Evolutionary conservation across 163 green algal species (phyloP).

Genomic region (Botryococcus braunii): DNA sequence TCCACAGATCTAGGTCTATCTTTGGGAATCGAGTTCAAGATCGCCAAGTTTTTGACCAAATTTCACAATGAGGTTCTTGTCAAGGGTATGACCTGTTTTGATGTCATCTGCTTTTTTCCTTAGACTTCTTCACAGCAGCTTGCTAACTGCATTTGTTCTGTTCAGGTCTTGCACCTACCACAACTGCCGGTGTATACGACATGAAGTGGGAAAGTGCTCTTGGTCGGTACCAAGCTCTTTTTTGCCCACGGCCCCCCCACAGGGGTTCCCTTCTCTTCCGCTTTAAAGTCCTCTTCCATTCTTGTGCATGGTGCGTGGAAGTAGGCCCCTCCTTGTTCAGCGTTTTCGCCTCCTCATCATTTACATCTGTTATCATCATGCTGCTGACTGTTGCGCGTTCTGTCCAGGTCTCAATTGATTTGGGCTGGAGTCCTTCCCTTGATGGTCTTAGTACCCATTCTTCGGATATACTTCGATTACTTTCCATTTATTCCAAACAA

Average conservation of each 20-base stretch:
- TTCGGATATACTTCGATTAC: conserved; percentile 16
- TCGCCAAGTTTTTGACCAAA: conserved; percentile 8
- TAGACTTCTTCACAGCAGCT: not conserved
- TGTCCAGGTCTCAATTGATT: too few species aligned
- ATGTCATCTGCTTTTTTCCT: not conserved
- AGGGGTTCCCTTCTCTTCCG: not conserved
- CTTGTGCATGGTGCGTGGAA: too few species aligned
- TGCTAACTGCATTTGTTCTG: not conserved
- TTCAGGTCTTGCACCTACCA: conserved; percentile 10
- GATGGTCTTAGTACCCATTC: conserved; percentile 9
- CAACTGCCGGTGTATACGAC: conserved; percentile 4
- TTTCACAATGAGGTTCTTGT: conserved; percentile 6
- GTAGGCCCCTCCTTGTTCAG: too few species aligned
- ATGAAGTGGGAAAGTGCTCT: not conserved
- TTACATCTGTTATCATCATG: not conserved
- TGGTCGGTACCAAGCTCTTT: conserved; percentile 13
- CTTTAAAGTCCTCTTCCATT: too few species aligned
- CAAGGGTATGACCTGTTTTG: not conserved
- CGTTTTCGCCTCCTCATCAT: not conserved
- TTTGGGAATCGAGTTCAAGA: conserved; percentile 13
- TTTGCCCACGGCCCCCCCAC: conserved; percentile 5
- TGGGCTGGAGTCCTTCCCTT: too few species aligned
- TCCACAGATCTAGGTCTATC: not conserved
- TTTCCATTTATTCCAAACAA: conserved; percentile 18
- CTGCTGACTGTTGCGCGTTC: not conserved